These are phyloP conservation scores for Aspergillus carbonarius DNA, from an alignment of 2,329 filamentous ascomycete genomes.

Conservation along the genomic window DNA sequence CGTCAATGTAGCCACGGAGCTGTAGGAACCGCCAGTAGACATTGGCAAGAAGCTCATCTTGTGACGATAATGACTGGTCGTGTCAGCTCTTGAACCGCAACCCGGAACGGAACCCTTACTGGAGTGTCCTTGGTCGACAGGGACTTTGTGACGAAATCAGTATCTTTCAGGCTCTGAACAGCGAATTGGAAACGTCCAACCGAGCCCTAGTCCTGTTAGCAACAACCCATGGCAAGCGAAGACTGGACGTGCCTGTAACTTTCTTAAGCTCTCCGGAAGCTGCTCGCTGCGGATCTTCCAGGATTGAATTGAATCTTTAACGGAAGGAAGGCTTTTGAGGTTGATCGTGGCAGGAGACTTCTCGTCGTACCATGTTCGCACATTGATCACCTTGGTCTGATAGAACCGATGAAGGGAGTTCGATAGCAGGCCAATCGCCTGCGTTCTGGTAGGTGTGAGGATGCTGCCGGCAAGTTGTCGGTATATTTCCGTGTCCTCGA, in stretches of 20 bases:
- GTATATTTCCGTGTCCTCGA: conserved; percentile 76
- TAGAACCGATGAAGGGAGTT: conserved; percentile 81
- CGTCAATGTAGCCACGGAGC: conserved; percentile 79
- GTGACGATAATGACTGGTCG: conserved; percentile 54
- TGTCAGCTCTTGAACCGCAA: conserved; percentile 8
- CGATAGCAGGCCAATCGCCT: conserved; percentile 74
- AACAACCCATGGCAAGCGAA: not conserved
- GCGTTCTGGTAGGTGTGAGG: conserved; percentile 71
- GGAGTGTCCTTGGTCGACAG: conserved; percentile 56
- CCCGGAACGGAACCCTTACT: conserved; percentile 24
- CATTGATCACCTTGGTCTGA: conserved; percentile 71
- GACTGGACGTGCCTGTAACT: conserved; percentile 28
- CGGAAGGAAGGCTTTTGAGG: conserved; percentile 56
- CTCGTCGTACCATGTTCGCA: conserved; percentile 82
- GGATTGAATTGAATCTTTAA: conserved; percentile 54
- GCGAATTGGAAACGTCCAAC: conserved; percentile 38
- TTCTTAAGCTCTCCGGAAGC: conserved; percentile 45
- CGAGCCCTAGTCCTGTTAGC: conserved; percentile 21
- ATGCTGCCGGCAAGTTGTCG: conserved; percentile 72
- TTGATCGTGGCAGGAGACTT: conserved; percentile 66
- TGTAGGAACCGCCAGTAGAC: conserved; percentile 87
- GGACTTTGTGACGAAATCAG: conserved; percentile 68
- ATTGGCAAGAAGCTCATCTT: conserved; percentile 71
- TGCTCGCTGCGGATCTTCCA: conserved; percentile 71
- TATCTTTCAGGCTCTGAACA: conserved; percentile 66